phyloP scores from a whole-genome alignment of 306 rosid species.

The Sindora glabra region DNA sequence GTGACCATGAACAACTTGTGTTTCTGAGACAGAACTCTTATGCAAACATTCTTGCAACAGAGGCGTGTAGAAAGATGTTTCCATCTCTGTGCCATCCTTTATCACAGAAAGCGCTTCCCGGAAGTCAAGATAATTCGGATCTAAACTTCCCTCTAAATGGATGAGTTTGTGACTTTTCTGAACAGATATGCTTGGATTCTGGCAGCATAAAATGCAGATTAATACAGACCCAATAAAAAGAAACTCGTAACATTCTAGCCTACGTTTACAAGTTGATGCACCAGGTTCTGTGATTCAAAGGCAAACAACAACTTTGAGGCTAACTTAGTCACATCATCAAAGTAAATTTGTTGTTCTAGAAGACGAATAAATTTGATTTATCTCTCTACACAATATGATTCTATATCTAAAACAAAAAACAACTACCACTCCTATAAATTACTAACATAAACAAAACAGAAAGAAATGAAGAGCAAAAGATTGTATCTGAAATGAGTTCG shows the following conservation, averaged over 20 bases:
- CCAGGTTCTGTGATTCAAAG: background rate
- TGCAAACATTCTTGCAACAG: slow-evolving; percentile 63
- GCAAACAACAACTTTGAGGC: background rate
- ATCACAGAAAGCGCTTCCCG: slow-evolving; percentile 41
- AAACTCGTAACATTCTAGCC: background rate
- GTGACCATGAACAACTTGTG: slow-evolving; percentile 57
- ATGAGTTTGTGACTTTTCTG: slow-evolving; percentile 42
- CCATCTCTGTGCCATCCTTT: slow-evolving; percentile 28
- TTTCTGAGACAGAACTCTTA: slow-evolving; percentile 23
- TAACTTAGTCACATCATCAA: too few relatives aligned
- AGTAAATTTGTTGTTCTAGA: too few relatives aligned
- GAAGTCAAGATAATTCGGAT: slow-evolving; percentile 37
- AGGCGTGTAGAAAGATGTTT: slow-evolving; percentile 41
- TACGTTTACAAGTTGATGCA: too few relatives aligned
- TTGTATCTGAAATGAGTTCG: too few relatives aligned
- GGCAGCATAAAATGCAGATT: slow-evolving; percentile 17
- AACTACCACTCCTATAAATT: too few relatives aligned
- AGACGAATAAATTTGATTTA: too few relatives aligned
- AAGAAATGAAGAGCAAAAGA: too few relatives aligned
- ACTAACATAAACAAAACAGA: too few relatives aligned
- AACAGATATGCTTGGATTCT: slow-evolving; percentile 44
- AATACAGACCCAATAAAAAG: background rate
- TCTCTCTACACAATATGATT: too few relatives aligned
- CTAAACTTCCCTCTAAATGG: slow-evolving; percentile 31
- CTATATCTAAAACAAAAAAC: too few relatives aligned